phyloP scores from a whole-genome alignment of 2,329 filamentous ascomycete species.

The Pseudogymnoascus sp. region DNA sequence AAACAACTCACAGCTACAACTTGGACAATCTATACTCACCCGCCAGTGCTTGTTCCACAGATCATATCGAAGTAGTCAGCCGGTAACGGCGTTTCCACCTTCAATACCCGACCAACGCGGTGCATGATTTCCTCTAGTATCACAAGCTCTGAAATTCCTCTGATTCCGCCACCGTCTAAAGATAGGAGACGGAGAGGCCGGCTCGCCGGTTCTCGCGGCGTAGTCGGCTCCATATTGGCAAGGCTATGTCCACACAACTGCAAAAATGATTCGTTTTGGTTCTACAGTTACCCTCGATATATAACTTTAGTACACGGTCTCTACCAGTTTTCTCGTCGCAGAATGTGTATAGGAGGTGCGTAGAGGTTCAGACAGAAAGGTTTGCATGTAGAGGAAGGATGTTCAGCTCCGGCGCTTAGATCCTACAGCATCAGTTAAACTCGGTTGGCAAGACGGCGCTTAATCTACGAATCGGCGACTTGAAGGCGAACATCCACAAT shows the following conservation, averaged over 20 bases:
- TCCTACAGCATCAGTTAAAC: background rate
- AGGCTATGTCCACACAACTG: background rate
- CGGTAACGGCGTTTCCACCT: background rate
- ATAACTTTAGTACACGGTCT: background rate
- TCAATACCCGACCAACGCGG: conserved; percentile 4
- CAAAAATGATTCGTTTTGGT: background rate
- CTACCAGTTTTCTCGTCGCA: background rate
- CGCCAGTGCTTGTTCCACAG: conserved; percentile 10
- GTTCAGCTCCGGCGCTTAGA: background rate
- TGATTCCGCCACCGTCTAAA: conserved; percentile 25
- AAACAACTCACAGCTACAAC: background rate
- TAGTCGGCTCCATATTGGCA: background rate
- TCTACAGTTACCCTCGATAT: background rate
- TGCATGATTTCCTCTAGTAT: conserved; percentile 20
- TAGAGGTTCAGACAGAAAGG: background rate
- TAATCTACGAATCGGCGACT: background rate
- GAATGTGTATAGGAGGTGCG: too few species aligned
- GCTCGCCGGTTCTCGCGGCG: background rate
- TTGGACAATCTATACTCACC: background rate
- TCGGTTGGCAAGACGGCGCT: background rate
- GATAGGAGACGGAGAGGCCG: background rate
- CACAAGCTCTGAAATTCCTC: conserved; percentile 19
- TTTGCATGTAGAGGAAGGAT: background rate
- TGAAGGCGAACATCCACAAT: background rate
- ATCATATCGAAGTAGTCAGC: conserved; percentile 10